Evolutionary conservation across 176 grass and related monocot species (phyloP), one percentile per base, ranked within the genome.

Genomic region (Echinochloa phyllopogon): DNA sequence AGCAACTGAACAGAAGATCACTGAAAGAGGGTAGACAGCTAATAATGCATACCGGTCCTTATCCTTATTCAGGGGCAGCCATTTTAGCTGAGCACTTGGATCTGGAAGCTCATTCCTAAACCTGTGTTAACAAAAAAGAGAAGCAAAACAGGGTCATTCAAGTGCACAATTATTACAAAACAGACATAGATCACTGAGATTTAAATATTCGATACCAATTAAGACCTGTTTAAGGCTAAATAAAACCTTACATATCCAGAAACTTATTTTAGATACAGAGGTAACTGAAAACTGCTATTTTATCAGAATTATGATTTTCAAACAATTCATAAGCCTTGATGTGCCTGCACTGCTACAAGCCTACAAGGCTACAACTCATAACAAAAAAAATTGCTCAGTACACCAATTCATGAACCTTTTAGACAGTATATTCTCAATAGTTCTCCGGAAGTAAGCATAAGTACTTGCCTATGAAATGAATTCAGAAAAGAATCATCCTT

Each of bases 31-130:
- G 40, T 58, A 78, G 9, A 71, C 69, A 84, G 69, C 2, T 65
- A 75, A 29, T 49, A 20, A 56, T 77, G 36, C 60, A 70, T 92
- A 99, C 96, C 94, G 65, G 67, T 96, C 93, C 82, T 99, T 99
- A 87, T 99, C 93, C 42, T 87, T 99, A 83, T 94, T 92, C 12
- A 99, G 84, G 44, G 96, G 84, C 57, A 99, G 85, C 89, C 93
- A 88, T 89, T 96, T 99, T 69, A 91, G 88, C 57, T 89, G 91
- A 40, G 90, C 88, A 41, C 86, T 96, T 81, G 93, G 83, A 81
- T 99, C 94, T n/a, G 94, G 96, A 49, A 99, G 79, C 75, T 99
- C 96, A 94, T 96, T 96, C 82, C 90, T 90, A 94, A 92, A 96
- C 88, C 93, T 98, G 91, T 81, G 91, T 67, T 10, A 80, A 84